Percentiles rank a stretch among this genome's conserved stretches.
phyloP scores from a whole-genome alignment of 306 rosid species.

The Boehmeria nivea region DNA sequence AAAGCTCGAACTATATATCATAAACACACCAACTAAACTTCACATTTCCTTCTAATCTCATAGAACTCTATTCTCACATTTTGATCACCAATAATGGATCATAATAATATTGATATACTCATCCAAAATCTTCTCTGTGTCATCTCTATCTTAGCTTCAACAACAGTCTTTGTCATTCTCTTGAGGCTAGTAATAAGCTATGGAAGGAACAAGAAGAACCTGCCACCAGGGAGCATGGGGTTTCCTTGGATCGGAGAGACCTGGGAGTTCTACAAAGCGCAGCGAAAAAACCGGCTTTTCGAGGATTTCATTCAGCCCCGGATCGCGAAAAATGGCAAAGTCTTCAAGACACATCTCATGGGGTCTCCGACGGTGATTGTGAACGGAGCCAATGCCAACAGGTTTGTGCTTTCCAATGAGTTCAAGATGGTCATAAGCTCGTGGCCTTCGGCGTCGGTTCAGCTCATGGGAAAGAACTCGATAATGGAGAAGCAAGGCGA shows the following conservation, averaged over 20 bases:
- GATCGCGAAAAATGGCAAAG: slow-evolving; percentile 44
- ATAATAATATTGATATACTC: slow-evolving; percentile 17
- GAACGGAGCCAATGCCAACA: slow-evolving; percentile 71
- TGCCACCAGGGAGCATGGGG: slow-evolving; percentile 78
- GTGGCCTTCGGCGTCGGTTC: slow-evolving; percentile 77
- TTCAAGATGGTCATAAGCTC: slow-evolving; percentile 82
- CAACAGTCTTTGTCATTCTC: slow-evolving; percentile 21
- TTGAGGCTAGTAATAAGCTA: slow-evolving; percentile 20
- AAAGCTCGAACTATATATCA: too few relatives aligned
- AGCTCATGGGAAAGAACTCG: slow-evolving; percentile 78
- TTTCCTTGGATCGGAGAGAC: slow-evolving; percentile 79
- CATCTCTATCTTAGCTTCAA: slow-evolving; percentile 26
- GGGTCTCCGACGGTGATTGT: slow-evolving; percentile 77
- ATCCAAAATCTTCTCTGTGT: slow-evolving; percentile 20
- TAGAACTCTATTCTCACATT: not conserved
- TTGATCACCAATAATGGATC: slow-evolving; percentile 28
- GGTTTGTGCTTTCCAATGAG: slow-evolving; percentile 55
- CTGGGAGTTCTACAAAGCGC: slow-evolving; percentile 71
- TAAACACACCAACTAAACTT: too few relatives aligned
- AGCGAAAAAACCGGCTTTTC: slow-evolving; percentile 44
- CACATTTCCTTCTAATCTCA: too few relatives aligned
- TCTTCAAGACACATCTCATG: slow-evolving; percentile 75
- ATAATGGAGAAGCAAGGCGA: slow-evolving; percentile 74
- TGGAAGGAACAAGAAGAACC: slow-evolving; percentile 21
- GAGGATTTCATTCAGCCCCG: slow-evolving; percentile 57